These are phyloP conservation scores for Ophiostoma piceae DNA, from an alignment of 2,329 filamentous ascomycete species.

Conservation along the genomic window DNA sequence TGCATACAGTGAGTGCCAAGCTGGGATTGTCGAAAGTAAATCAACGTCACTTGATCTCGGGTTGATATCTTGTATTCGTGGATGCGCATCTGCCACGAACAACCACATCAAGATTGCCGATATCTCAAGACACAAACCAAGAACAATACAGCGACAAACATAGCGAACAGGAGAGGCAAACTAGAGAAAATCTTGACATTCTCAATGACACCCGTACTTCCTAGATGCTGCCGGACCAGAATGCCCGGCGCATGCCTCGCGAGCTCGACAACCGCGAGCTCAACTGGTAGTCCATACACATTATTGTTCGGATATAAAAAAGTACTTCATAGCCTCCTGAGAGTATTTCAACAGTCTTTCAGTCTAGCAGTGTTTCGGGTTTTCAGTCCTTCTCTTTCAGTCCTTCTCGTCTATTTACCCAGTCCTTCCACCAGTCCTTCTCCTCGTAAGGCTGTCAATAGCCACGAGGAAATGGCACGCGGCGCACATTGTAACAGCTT, in stretches of 20 bases:
- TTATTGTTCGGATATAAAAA: neutral
- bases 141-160: neutral
- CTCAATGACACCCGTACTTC: neutral
- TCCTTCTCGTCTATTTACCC: neutral
- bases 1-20: neutral
- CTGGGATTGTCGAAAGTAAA: neutral
- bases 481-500: neutral
- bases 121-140: too few species aligned
- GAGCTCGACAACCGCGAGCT: neutral
- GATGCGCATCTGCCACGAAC: too few species aligned
- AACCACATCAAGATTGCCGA: too few species aligned
- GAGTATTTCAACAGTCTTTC: neutral
- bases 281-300: neutral
- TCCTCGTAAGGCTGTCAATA: neutral
- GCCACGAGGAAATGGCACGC: neutral
- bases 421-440: neutral
- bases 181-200: neutral
- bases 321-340: neutral
- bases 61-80: neutral
- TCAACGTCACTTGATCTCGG: neutral
- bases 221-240: neutral
- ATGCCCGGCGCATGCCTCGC: neutral
- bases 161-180: neutral
- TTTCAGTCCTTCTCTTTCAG: neutral
- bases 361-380: too few species aligned